Base-by-base conservation (phyloP, 345 rosid species). In the Rubroshorea leprosula region DNA sequence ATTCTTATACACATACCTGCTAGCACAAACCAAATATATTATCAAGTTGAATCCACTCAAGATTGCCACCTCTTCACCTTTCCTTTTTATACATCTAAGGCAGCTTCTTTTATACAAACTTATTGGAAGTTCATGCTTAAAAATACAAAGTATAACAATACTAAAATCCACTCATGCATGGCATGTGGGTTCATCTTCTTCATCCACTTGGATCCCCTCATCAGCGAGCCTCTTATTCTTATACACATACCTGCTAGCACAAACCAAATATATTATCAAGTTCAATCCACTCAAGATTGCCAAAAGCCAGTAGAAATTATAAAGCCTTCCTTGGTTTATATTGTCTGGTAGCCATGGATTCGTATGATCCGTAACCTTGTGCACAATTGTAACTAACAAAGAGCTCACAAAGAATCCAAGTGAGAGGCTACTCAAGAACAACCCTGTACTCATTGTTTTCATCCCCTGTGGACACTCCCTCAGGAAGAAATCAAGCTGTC, bases 381-480 rank as follows among this genome's bases (percentile, higher is more conserved):
- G 89, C 55, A 93, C 96, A 20, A 89, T 49, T 3, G 77, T 74
- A 35, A 93, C 97, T 68, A 93, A 55, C 20, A 75, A 60, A 6
- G 97, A 81, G 70, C 99, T 93, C 19, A 86, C 14, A 67, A 92
- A 92, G 70, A 86, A 89, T 54, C 99, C 99, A 38, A 93, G 53
- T 0, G 99, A 83, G 19, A 93, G 85, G 29, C 97, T 89, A 63
- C 96, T 93, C 55, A 93, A 58, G 65, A 93, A 80, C 60, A 92
- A 55, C 23, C 99, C 99, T 0, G 97, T 89, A 72, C 97, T 89
- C 88, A 93, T 93, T 0, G 94, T 90, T 74, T 93, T 93, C 99
- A 93, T 93, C 17, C 99, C 99, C 60, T 93, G 89, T 0, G 99
- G 99, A 45, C 99, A 93, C 65, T 93, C 99, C 57, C 87, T 83